phyloP scores from a whole-genome alignment of 768 basidiomycete genomes.

The Leccinum imitatum region DNA sequence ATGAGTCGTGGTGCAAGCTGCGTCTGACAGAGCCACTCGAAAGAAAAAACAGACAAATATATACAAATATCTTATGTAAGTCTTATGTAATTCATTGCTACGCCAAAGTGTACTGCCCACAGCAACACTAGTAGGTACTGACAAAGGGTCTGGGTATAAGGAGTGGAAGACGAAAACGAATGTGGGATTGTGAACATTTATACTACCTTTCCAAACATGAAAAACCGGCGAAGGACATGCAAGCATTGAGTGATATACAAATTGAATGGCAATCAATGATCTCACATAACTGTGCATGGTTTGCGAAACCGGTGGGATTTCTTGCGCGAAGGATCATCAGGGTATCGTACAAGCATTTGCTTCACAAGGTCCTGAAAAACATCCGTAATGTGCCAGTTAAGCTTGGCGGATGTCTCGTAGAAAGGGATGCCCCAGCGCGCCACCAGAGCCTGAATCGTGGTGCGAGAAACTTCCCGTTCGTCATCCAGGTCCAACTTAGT shows the following conservation, averaged over 20 bases:
- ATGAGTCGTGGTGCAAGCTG: constrained; percentile 25
- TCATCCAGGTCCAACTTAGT: constrained; percentile 80
- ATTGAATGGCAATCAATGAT: constrained; percentile 1
- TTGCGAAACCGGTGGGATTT: constrained; percentile 28
- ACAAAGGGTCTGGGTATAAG: constrained; percentile 6
- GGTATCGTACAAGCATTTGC: constrained; percentile 71
- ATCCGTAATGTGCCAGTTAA: constrained; percentile 75
- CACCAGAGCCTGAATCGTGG: constrained; percentile 62
- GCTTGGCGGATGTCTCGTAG: constrained; percentile 87
- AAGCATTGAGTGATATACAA: constrained; percentile 11
- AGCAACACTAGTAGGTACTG: neutral
- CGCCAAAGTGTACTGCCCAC: neutral
- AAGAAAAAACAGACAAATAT: constrained; percentile 21
- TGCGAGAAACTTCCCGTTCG: constrained; percentile 74
- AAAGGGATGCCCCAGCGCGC: constrained; percentile 70
- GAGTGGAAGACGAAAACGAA: constrained; percentile 10
- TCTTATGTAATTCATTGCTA: constrained; percentile 7
- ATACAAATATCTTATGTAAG: neutral
- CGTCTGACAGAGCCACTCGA: constrained; percentile 11
- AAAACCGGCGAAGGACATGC: neutral
- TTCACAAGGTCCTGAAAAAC: constrained; percentile 76
- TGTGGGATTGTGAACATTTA: constrained; percentile 5
- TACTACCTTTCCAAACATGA: constrained; percentile 5
- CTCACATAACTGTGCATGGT: constrained; percentile 41
- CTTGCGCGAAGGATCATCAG: constrained; percentile 40